These are phyloP conservation scores for Bromus sterilis DNA, from an alignment of 176 grass and related monocot genomes.

Conservation along the genomic window DNA sequence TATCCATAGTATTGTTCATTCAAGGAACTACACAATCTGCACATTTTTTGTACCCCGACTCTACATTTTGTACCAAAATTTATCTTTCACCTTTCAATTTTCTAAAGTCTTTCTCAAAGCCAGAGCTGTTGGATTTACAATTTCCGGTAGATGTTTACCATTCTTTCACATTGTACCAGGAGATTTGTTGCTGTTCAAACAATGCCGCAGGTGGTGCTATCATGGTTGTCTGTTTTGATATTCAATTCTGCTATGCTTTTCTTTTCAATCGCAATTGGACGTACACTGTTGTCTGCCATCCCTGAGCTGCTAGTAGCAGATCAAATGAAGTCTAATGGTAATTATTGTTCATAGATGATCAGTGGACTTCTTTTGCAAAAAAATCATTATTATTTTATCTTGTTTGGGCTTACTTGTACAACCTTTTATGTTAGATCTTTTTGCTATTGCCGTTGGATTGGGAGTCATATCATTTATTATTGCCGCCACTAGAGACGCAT, in stretches of 20 bases:
- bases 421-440: slow-evolving; percentile 33
- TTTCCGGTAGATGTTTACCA: not conserved
- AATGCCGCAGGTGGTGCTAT: slow-evolving; percentile 17
- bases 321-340: slow-evolving; percentile 44
- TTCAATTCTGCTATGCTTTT: slow-evolving; percentile 31
- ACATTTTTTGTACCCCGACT: not conserved
- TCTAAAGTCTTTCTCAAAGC: not conserved
- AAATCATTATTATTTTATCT: not conserved
- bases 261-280: slow-evolving; percentile 35
- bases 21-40: not conserved
- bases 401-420: not conserved
- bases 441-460: slow-evolving; percentile 26
- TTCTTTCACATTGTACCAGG: slow-evolving; percentile 17
- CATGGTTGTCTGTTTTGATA: slow-evolving; percentile 29
- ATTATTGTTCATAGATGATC: slow-evolving; percentile 10
- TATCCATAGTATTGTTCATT: not conserved
- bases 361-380: not conserved
- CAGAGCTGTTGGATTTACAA: not conserved
- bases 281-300: slow-evolving; percentile 35
- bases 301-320: slow-evolving; percentile 20
- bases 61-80: not conserved
- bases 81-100: not conserved
- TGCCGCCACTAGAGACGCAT: slow-evolving; percentile 10
- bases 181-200: slow-evolving; percentile 12
- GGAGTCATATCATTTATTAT: slow-evolving; percentile 31